Evolutionary conservation across 352 stramenopile genomes (phyloP), one percentile per base, ranked within the genome.

Genomic region (Phytophthora melonis): DNA sequence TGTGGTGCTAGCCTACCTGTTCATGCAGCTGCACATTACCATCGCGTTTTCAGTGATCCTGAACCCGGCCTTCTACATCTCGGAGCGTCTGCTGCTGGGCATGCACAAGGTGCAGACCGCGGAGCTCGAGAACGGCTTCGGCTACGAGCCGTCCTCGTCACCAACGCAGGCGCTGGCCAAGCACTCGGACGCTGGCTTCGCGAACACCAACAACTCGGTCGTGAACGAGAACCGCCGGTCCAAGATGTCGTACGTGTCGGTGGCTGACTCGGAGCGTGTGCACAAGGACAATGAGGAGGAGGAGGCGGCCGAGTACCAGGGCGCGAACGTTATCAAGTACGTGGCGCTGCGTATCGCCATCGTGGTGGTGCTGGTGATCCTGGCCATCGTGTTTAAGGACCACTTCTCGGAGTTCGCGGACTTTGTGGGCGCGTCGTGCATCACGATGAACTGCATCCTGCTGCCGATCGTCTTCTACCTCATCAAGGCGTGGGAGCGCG

Each of bases 391-490:
- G 2, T 81, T 82, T 55, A 80, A 87, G 71, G 75, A 93, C 68
- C 72, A 89, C 36, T 90, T 93, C 43, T 64, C 76, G 21, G 83
- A 90, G 54, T 83, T 93, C 11, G 75, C 78, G 3, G 85, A 91
- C 67, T 90, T 92, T 16, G 66, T 89, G 7, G 85, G 81, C n/a
- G 81, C 85, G 0, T 92, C 81, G 39, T 78, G 77, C 72, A 88
- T 87, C 56, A 82, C 83, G 2, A 75, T 76, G 34, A 85, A 85
- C 74, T 91, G 82, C 67, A 90, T 91, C 61, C 80, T 91, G 19
- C 59, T 92, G 43, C 85, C 85, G 0, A 90, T 89, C 19, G 43
- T 82, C 3, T 90, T 92, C 63, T 92, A 92, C 80, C 71, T 91
- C 49, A 89, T 88, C 62, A 88, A 87, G 78, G 32, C 83, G n/a